phyloP scores from a whole-genome alignment of 768 basidiomycete species.

The Terana coerulea region DNA sequence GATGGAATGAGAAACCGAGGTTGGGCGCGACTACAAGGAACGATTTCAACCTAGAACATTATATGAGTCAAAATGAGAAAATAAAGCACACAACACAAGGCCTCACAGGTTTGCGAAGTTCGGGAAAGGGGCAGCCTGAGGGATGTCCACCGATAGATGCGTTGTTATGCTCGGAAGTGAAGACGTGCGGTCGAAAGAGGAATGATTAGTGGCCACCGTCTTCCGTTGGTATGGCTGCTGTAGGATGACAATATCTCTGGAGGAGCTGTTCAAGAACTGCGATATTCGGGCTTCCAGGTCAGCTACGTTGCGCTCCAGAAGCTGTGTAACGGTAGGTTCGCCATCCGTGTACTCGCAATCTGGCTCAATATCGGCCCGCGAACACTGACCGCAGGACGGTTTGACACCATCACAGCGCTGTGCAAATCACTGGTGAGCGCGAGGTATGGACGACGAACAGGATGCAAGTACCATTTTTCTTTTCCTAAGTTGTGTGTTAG shows the following conservation, averaged over 20 bases:
- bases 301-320: slow-evolving; percentile 55
- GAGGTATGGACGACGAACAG: neutral
- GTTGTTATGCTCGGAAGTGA: neutral
- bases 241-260: neutral
- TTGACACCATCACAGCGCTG: slow-evolving; percentile 67
- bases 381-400: slow-evolving; percentile 64
- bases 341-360: slow-evolving; percentile 73
- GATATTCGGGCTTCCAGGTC: slow-evolving; percentile 51
- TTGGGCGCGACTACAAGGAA: slow-evolving; percentile 53
- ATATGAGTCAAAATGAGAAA: neutral
- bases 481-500: slow-evolving; percentile 39
- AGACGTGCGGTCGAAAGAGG: neutral
- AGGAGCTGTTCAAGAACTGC: slow-evolving; percentile 6
- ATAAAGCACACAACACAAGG: neutral
- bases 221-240: neutral
- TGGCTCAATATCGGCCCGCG: slow-evolving; percentile 45
- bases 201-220: too few species aligned
- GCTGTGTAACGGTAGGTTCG: slow-evolving; percentile 54
- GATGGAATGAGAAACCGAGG: slow-evolving; percentile 64
- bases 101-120: neutral
- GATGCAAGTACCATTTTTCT: slow-evolving; percentile 42
- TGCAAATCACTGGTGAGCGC: neutral
- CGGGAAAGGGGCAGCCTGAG: neutral
- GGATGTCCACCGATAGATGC: neutral
- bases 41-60: slow-evolving; percentile 15